Evolutionary conservation across 768 basidiomycete genomes (phyloP).

Genomic region (Wakefieldia striispora): DNA sequence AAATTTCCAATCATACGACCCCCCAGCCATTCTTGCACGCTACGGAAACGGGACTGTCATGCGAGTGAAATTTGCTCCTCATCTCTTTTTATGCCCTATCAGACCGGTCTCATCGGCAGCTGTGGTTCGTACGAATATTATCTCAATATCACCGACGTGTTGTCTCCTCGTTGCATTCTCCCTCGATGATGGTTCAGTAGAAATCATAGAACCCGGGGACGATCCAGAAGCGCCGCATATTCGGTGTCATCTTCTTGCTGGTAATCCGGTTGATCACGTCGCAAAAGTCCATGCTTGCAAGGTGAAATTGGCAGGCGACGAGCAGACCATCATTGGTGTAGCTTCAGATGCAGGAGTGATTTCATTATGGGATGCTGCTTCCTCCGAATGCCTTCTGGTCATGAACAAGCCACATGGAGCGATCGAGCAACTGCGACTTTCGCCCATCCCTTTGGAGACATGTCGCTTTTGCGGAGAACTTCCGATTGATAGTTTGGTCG

Average conservation of each 20-base stretch:
- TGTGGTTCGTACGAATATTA: conserved; percentile 48
- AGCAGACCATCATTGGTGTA: conserved; percentile 54
- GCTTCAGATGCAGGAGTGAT: conserved; percentile 66
- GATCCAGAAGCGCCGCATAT: conserved; percentile 40
- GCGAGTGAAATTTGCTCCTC: conserved; percentile 43
- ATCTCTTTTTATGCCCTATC: conserved; percentile 30
- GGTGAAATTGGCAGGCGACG: conserved; percentile 48
- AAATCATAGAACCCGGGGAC: conserved; percentile 54
- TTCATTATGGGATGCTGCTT: conserved; percentile 74
- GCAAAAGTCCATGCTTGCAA: conserved; percentile 52
- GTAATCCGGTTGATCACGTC: conserved; percentile 55
- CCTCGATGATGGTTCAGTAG: conserved; percentile 64
- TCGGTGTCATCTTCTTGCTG: conserved; percentile 54
- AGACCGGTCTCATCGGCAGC: conserved; percentile 44
- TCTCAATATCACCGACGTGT: conserved; percentile 47
- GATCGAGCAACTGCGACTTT: conserved; percentile 60
- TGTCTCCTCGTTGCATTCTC: conserved; percentile 55
- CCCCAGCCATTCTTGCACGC: conserved; percentile 40
- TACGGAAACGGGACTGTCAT: conserved; percentile 61
- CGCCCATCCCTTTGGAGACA: conserved; percentile 47
- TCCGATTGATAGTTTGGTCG: conserved; percentile 60
- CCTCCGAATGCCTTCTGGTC: conserved; percentile 59
- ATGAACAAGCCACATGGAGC: conserved; percentile 59
- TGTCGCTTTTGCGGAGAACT: conserved; percentile 74
- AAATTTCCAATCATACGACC: conserved; percentile 9